Evolutionary conservation across 257 asterid species (phyloP).

Genomic region (Solanum commersonii): DNA sequence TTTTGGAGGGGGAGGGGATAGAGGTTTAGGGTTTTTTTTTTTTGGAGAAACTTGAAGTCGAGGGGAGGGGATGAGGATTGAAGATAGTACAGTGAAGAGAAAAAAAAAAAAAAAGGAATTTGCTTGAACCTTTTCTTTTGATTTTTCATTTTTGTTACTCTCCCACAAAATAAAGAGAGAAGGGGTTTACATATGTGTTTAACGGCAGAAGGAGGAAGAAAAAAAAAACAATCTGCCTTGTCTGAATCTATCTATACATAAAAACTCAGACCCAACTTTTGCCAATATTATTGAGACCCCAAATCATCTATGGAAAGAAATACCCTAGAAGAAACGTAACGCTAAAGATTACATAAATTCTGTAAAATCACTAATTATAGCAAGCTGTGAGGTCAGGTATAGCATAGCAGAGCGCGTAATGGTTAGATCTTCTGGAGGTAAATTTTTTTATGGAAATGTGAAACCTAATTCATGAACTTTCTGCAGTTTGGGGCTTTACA

Average conservation of each 20-base stretch:
- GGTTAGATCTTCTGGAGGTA: constrained; percentile 31
- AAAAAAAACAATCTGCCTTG: background rate
- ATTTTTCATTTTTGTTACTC: background rate
- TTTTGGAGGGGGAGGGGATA: background rate
- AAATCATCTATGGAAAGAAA: background rate
- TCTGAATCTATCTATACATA: constrained; percentile 9
- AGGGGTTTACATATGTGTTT: background rate
- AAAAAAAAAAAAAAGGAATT: background rate
- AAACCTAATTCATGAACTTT: constrained; percentile 80
- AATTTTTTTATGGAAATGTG: background rate
- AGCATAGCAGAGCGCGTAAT: background rate
- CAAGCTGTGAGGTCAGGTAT: constrained; percentile 24
- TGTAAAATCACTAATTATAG: constrained; percentile 16
- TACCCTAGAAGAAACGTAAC: background rate
- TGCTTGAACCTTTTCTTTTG: background rate
- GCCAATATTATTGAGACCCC: constrained; percentile 7
- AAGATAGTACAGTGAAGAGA: background rate
- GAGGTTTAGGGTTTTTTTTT: background rate
- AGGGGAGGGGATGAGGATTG: background rate
- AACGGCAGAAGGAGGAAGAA: background rate
- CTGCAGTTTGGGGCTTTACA: constrained; percentile 84
- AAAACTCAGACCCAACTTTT: background rate
- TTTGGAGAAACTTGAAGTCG: background rate
- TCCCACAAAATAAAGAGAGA: background rate
- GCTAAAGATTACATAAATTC: constrained; percentile 10